Evolutionary conservation across 2,329 filamentous ascomycete species (phyloP), one percentile per base, ranked within the genome.

Genomic region (Periconia sp.): DNA sequence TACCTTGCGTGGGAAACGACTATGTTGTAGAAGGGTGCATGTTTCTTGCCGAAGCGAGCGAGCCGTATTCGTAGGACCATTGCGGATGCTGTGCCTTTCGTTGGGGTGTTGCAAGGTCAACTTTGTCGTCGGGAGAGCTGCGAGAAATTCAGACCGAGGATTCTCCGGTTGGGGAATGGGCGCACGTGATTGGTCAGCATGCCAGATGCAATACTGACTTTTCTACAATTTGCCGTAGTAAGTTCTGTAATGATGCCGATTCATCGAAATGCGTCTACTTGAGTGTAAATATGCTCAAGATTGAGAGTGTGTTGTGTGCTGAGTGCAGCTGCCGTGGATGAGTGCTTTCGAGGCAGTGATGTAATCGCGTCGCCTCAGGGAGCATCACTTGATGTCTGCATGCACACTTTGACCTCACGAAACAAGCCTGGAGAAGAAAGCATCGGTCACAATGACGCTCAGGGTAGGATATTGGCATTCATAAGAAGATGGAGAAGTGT

Each of bases 41-140:
- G 92, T 54, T 82, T 84, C 71, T 87, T 89, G 68, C 92, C 91
- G 71, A 97, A 96, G 71, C 94, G 92, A 60, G 94, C 89, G 59
- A 99, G 85, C 46, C 94, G 87, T 71, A 99, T 94, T 71, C 88
- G 88, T 64, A 99, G 81, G 50, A 97, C 92, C 94, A 99, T 96
- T 38, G 60, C 81, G 29, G 23, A 31, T 37, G 26, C 8, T n/a
- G 15, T 40, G 37, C n/a, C n/a, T 17, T 29, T 26, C 26, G 25
- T 11, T 13, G 43, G 36, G 8, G 18, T 37, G 41, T 15, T 23
- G 17, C n/a, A 5, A 15, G 31, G 13, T n/a, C 15, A 31, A 17
- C 30, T n/a, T 22, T 33, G 17, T 30, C 18, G 28, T 37, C 30
- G 7, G 28, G 3, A 23, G 32, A 30, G 19, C 34, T 40, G 40